Evolutionary conservation across 2,329 filamentous ascomycete species (phyloP), one percentile per base, ranked within the genome.

Genomic region (Alternaria conjuncta): DNA sequence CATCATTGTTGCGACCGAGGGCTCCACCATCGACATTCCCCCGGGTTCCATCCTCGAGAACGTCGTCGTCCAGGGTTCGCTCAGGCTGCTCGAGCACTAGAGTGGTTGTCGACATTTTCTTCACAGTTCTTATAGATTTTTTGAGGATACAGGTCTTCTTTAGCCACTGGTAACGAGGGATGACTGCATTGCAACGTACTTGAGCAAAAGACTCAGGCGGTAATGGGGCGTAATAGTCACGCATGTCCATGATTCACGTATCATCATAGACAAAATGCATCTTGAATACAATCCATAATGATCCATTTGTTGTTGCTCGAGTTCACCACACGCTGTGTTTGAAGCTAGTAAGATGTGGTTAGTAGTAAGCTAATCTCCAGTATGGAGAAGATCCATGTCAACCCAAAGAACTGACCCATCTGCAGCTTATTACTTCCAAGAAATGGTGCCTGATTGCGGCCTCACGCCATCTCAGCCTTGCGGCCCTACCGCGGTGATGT

Each of bases 11-110:
- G 96, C 96, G 26, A 97, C 94, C 50, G 96, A 99, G 84, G 95
- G 95, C 73, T 94, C 92, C 86, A 99, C 96, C 69, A 99, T 99
- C 76, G 96, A 99, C 80, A 91, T 99, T 75, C 96, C 96, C 57
- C 95, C 96, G 20, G 96, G 96, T 80, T 97, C 94, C 20, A 93
- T 99, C 76, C 88, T 99, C 63, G 96, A 99, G 88, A 99, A 99
- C 84, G 96, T 98, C 13, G 96, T 99, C 55, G 96, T 99, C 61
- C 96, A 99, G 87, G 96, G 96, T 78, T 97, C 94, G 83, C 88
- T 99, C 88, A 86, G 89, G 77, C 84, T 90, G 78, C 82, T 90
- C 70, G 88, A 90, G 84, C 88, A 90, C 80, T 90, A 88, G 75
- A 70, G 60, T 36, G 26, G 30, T 56, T 60, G 60, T 28, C 12